Evolutionary conservation across 1,284 basidiomycete species (phyloP), one percentile per base, ranked within the genome.

Genomic region (Ustilago bromivora): DNA sequence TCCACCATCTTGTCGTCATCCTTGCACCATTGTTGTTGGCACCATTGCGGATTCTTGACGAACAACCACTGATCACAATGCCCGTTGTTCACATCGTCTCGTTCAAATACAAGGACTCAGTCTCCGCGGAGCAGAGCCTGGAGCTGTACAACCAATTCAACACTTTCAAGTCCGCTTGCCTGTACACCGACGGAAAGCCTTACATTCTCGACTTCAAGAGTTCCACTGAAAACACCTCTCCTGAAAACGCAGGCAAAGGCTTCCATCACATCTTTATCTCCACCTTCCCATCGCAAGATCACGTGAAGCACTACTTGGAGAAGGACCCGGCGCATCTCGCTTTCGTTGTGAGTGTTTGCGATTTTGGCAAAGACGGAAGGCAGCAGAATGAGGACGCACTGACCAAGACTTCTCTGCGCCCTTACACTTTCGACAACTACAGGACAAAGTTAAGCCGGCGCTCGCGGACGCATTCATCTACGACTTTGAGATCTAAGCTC

Each of bases 191-290:
- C 53, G 64, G 63, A 41, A 57, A 69, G 38, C 63, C 71, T 0
- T 81, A 81, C 71, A 71, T 81, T 11, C 46, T 68, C 35, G 78
- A 78, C 40, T 67, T 78, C 35, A 71, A 74, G 49, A 67, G 68
- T 23, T 77, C 76, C 12, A 71, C 65, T 47, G 36, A 55, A 6
- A 79, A 81, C 69, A 66, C 43, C 1, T 78, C 75, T 28, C 56
- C 66, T 9, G 80, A 81, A 35, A 55, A 58, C 17, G 57, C 57
- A 5, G 80, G 71, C 10, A 78, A 81, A 43, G 80, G 69, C 23
- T 81, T 76, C 60, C 68, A 79, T 40, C 67, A 76, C 55, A 73
- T 66, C 31, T 81, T 79, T 47, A 61, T 81, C 32, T 64, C 70
- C n/a, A 81, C 78, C 2, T 81, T 81, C 49, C 65, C 66, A 0